phyloP scores from a whole-genome alignment of 352 stramenopile species.

The Pythium pyrilobum region DNA sequence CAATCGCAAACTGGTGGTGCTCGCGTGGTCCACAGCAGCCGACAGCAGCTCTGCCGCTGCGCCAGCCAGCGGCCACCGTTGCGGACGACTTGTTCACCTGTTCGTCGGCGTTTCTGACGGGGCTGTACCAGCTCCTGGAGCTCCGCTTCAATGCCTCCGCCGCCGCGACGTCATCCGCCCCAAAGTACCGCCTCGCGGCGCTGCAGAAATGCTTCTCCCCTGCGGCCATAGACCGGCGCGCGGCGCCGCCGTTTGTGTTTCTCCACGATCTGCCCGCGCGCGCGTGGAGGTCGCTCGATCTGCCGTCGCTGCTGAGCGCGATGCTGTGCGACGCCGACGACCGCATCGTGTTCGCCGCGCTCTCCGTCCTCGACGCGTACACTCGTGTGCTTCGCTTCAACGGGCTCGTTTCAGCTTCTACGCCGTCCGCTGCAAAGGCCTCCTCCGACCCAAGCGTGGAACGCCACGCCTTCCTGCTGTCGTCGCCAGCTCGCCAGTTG shows the following conservation, averaged over 20 bases:
- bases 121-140: conserved; percentile 32
- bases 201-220: conserved; percentile 32
- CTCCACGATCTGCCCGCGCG: conserved; percentile 15
- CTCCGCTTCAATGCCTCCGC: conserved; percentile 37
- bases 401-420: background rate
- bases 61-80: background rate
- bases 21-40: too few species aligned
- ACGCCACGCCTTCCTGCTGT: background rate
- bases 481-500: conserved; percentile 1
- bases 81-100: background rate
- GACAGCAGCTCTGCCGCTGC: background rate
- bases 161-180: conserved; percentile 23
- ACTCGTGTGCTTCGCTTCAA: conserved; percentile 32
- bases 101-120: conserved; percentile 9
- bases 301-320: conserved; percentile 19
- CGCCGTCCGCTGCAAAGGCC: background rate
- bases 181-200: conserved; percentile 35
- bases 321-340: conserved; percentile 35
- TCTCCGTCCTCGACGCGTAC: conserved; percentile 36
- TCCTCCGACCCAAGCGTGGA: too few species aligned
- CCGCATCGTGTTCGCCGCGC: conserved; percentile 23
- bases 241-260: conserved; percentile 22
- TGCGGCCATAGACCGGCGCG: conserved; percentile 26
- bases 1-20: too few species aligned
- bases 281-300: conserved; percentile 27